Evolutionary conservation across 2,329 filamentous ascomycete species (phyloP), one percentile per base, ranked within the genome.

Genomic region (Cadophora sp.): DNA sequence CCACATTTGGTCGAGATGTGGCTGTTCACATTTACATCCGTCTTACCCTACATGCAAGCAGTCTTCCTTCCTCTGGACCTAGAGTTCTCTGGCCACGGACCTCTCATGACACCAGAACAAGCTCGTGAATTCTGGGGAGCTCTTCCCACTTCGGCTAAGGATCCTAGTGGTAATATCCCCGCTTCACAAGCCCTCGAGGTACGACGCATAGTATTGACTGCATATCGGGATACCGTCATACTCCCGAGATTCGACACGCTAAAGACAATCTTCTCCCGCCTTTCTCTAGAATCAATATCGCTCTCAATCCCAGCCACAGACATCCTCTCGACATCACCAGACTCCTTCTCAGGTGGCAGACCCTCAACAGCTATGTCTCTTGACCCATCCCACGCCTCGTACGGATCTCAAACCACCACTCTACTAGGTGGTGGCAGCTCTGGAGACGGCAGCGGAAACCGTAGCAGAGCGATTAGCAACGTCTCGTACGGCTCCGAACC

Each of bases 1-100:
- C 92, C 93, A 0, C 89, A 93, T 66, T 84, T 99, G 0, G 95
- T 97, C 2, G 93, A 97, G 77, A 89, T 97, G 77, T 99, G 96
- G 96, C 88, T 97, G 68, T 90, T 96, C 58, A 94, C 96, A 0
- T 97, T 97, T 76, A 95, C 93, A 2, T 92, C 88, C 7, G 92
- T 98, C 46, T 81, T 98, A 5, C 96, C 96, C 0, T 98, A 97
- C 77, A 90, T 99, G 75, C 95, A 98, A 81, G 94, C 95, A 0
- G 94, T 97, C 0, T 97, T 99, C 77, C 83, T 99, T 1, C 96
- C 94, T 0, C 82, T 99, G 0, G 96, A 99, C 76, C 87, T 97
- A 12, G 96, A 99, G 78, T 97, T 99, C 77, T 91, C 93, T 64
- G 96, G 95, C 6, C 87, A 87, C 58, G 96, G 96, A 19, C 84